Conservation (phyloP, 176 grass and related monocot genomes). For the Luzula sylvatica region DNA sequence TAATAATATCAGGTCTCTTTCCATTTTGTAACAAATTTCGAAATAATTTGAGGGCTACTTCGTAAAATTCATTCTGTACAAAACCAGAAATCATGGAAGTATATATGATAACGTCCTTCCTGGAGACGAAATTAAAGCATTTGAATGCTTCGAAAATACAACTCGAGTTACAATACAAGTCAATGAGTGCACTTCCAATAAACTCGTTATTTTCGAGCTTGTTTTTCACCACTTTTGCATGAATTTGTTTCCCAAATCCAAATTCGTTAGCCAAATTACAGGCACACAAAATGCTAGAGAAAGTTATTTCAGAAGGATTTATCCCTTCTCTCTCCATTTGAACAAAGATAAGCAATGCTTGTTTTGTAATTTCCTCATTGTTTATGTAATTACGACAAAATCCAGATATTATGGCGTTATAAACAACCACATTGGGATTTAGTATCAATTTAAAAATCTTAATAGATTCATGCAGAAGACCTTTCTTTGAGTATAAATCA, state of each 20-base stretch:
- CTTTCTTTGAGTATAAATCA: conserved; percentile 50
- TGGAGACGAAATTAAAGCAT: conserved; percentile 40
- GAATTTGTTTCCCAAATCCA: conserved; percentile 61
- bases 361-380: conserved; percentile 9
- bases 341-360: conserved; percentile 36
- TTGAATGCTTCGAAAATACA: conserved; percentile 39
- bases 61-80: conserved; percentile 45
- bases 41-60: conserved; percentile 47
- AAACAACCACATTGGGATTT: conserved; percentile 61
- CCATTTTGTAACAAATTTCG: conserved; percentile 30
- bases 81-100: conserved; percentile 55
- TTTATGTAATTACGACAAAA: conserved; percentile 31
- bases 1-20: conserved; percentile 53
- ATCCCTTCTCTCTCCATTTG: conserved; percentile 45
- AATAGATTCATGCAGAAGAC: conserved; percentile 27
- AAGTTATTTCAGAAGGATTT: conserved; percentile 57
- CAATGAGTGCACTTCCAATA: conserved; percentile 50
- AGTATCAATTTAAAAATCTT: conserved; percentile 32
- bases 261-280: conserved; percentile 31
- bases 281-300: conserved; percentile 35
- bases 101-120: conserved; percentile 66
- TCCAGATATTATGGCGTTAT: conserved; percentile 61
- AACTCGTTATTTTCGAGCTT: conserved; percentile 38
- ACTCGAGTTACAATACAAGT: conserved; percentile 48
- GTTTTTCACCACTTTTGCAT: conserved; percentile 42